Evolutionary conservation across 306 rosid genomes (phyloP), one percentile per base, ranked within the genome.

Genomic region (Pyrus communis): DNA sequence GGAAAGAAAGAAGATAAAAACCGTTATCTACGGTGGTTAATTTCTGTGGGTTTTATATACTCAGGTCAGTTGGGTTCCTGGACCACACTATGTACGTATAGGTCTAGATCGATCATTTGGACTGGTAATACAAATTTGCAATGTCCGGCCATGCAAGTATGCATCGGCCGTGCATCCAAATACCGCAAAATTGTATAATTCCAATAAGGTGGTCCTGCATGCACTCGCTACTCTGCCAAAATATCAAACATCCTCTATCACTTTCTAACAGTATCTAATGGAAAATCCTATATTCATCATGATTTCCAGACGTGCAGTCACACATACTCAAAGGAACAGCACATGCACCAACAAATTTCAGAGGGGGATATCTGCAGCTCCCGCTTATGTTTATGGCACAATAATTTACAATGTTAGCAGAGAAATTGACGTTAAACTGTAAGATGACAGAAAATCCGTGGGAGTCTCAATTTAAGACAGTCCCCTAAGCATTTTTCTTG

Each of bases 21-120:
- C 42, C 9, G 42, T 38, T 38, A 38, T 7, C 8, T 38, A 38
- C 42, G 42, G 42, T 38, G 42, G 42, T 38, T 38, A 38, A 38
- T 38, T 38, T 38, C 42, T 7, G 42, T 38, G 9, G 9, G 42
- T 38, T 38, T 38, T 49, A 46, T 57, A n/a, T 3, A 8, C 27
- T 58, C 27, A 9, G 5, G 27, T 58, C 27, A n/a, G 13, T 11
- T 58, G 62, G 15, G 28, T 61, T 79, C 84, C 75, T 78, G 93
- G 91, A 89, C 90, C 93, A 89, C 88, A 52, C 85, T 85, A 85
- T 76, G 59, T 25, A 60, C 5, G 27, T n/a, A 73, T 77, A 72
- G 80, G 83, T 78, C 73, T 87, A 51, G 86, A 78, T 73, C 11
- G n/a, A 74, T 74, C 35, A 74, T 42, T 74, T 25, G 43, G 46